Evolutionary conservation across 176 grass and related monocot genomes (phyloP).

Genomic region (Urochloa ruziziensis): DNA sequence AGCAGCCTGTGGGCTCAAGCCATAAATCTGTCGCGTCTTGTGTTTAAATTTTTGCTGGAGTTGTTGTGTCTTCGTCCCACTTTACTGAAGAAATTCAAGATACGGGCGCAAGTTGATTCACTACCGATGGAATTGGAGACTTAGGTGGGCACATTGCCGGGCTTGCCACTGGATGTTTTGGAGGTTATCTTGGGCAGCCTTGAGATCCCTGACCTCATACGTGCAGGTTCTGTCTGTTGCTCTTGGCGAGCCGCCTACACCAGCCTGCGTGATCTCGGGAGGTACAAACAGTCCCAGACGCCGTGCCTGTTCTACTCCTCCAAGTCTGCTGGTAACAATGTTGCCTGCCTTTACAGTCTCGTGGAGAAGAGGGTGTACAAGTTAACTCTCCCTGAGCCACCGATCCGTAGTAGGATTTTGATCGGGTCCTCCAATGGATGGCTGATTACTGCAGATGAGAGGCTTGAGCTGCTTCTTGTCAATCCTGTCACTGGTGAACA

Average conservation of each 20-base stretch:
- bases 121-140: too few species aligned
- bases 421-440: not conserved
- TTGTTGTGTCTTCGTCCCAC: not conserved
- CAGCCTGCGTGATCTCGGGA: not conserved
- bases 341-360: not conserved
- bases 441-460: not conserved
- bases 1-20: not conserved
- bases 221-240: not conserved
- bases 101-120: too few species aligned
- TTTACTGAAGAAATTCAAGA: not conserved
- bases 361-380: not conserved
- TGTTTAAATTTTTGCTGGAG: not conserved
- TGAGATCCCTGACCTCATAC: constrained; percentile 21
- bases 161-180: not conserved
- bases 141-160: not conserved
- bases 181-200: too few species aligned
- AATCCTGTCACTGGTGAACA: not conserved
- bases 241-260: not conserved
- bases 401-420: not conserved
- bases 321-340: not conserved
- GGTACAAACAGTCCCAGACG: not conserved
- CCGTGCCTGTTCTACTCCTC: not conserved
- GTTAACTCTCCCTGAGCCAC: not conserved
- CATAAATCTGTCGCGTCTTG: not conserved
- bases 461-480: not conserved